Evolutionary conservation across 2,329 filamentous ascomycete species (phyloP).

Genomic region (Leptographium galeiforme): DNA sequence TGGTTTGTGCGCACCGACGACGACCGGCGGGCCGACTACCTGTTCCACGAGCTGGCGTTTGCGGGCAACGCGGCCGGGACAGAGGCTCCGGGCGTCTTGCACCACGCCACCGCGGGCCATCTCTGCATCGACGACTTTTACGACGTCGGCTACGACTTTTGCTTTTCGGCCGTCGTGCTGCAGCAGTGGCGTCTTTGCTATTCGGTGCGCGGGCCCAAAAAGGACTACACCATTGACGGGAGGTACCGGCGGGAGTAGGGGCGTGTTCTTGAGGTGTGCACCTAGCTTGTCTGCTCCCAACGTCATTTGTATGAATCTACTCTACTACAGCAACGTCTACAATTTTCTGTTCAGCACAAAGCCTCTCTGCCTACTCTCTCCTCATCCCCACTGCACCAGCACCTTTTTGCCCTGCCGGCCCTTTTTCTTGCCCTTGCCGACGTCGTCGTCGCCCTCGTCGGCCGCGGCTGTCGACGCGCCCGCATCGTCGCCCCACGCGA

Average conservation of each 20-base stretch:
- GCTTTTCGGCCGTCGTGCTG: conserved; percentile 43
- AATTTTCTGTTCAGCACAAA: neutral
- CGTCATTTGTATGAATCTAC: too few relatives aligned
- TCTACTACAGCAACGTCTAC: neutral
- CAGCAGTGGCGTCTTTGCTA: conserved; percentile 48
- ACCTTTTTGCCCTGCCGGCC: conserved; percentile 49
- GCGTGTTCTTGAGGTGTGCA: too few relatives aligned
- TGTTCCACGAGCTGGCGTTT: conserved; percentile 65
- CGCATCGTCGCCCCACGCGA: conserved; percentile 33
- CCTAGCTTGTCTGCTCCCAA: too few relatives aligned
- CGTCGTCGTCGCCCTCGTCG: conserved; percentile 15
- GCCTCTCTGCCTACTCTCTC: neutral
- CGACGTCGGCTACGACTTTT: conserved; percentile 55
- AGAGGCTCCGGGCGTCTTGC: too few relatives aligned
- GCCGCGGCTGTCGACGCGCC: conserved; percentile 13
- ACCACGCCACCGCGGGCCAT: conserved; percentile 49
- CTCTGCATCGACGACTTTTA: conserved; percentile 62
- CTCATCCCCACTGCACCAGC: conserved; percentile 45
- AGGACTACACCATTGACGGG: conserved; percentile 53
- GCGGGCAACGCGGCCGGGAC: too few relatives aligned
- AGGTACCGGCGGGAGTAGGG: conserved; percentile 25
- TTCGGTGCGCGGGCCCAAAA: conserved; percentile 56
- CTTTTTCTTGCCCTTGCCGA: conserved; percentile 39
- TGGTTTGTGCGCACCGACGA: conserved; percentile 62
- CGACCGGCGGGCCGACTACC: conserved; percentile 48